A percentile compares a stretch with the other conserved stretches of the same genome.
Evolutionary conservation across 2,329 filamentous ascomycete species (phyloP).

Genomic region (Macrophomina phaseolina): DNA sequence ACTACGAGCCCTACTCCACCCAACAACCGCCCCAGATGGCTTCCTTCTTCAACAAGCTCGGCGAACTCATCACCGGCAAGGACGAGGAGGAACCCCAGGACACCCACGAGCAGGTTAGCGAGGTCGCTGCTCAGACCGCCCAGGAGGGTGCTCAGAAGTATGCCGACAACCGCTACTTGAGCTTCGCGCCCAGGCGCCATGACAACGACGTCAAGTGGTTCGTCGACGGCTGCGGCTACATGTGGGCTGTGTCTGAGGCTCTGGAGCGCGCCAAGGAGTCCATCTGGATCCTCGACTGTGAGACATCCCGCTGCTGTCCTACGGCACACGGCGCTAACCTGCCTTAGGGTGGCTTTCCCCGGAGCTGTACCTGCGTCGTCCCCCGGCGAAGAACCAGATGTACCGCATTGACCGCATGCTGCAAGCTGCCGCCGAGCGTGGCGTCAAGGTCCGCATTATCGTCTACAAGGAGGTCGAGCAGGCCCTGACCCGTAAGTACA

Average conservation of each 20-base stretch:
- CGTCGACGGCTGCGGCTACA: constrained; percentile 82
- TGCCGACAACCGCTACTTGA: constrained; percentile 58
- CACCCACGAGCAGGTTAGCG: constrained; percentile 13
- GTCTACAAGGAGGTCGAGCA: constrained; percentile 88
- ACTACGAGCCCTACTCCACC: constrained; percentile 30
- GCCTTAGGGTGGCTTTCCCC: constrained; percentile 77
- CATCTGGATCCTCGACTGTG: constrained; percentile 83
- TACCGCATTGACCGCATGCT: constrained; percentile 87
- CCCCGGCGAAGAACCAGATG: constrained; percentile 78
- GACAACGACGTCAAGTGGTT: constrained; percentile 84
- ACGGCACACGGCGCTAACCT: constrained; percentile 22
- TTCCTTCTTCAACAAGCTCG: constrained; percentile 61
- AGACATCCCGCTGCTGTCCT: constrained; percentile 10
- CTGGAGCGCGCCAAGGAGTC: constrained; percentile 77
- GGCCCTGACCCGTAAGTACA: constrained; percentile 74
- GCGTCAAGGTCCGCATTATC: constrained; percentile 83
- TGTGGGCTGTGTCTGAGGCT: constrained; percentile 82
- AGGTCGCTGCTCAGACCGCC: constrained; percentile 33
- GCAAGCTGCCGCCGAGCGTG: constrained; percentile 78
- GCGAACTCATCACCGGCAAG: constrained; percentile 39
- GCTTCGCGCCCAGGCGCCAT: constrained; percentile 74
- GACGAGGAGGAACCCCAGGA: constrained; percentile 1
- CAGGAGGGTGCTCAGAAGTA: constrained; percentile 48
- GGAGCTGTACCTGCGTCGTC: constrained; percentile 84
- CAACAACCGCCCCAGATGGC: constrained; percentile 39